Conservation (phyloP, 2,329 filamentous ascomycete species). For the Alternaria sp. region DNA sequence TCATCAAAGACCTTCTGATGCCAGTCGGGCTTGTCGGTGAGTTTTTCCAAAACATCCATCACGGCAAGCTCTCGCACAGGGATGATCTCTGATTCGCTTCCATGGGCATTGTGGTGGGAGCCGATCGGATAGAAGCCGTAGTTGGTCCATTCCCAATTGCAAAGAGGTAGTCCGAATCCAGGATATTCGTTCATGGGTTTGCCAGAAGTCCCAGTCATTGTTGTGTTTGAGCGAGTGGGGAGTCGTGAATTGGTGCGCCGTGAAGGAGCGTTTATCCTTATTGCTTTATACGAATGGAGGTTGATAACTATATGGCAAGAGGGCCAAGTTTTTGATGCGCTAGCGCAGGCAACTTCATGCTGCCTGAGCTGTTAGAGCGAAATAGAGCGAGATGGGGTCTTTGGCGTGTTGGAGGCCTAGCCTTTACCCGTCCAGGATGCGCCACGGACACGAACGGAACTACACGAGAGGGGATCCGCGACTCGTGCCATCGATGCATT, state of each 20-base stretch:
- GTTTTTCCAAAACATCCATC: slow-evolving; percentile 47
- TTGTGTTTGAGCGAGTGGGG: not conserved
- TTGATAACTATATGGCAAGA: too few species aligned
- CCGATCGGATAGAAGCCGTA: slow-evolving; percentile 21
- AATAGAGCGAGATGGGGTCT: not conserved
- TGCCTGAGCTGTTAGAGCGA: not conserved
- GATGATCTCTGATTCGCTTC: slow-evolving; percentile 14
- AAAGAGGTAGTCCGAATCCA: slow-evolving; percentile 26
- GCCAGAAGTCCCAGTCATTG: not conserved
- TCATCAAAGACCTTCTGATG: slow-evolving; percentile 49
- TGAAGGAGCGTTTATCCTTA: not conserved
- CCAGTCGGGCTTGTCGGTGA: slow-evolving; percentile 53
- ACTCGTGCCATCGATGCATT: not conserved
- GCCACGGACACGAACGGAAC: not conserved
- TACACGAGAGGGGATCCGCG: not conserved
- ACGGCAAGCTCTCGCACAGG: slow-evolving; percentile 49
- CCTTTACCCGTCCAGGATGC: not conserved
- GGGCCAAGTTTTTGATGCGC: not conserved
- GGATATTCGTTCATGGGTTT: slow-evolving; percentile 14
- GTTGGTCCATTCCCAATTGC: not conserved
- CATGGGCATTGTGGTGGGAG: slow-evolving; percentile 14
- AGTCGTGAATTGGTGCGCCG: not conserved
- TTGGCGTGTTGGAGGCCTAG: not conserved
- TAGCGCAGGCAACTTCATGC: not conserved
- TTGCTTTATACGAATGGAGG: too few species aligned